Evolutionary conservation across 768 basidiomycete genomes (phyloP).

Genomic region (Kwoniella botswanensis): DNA sequence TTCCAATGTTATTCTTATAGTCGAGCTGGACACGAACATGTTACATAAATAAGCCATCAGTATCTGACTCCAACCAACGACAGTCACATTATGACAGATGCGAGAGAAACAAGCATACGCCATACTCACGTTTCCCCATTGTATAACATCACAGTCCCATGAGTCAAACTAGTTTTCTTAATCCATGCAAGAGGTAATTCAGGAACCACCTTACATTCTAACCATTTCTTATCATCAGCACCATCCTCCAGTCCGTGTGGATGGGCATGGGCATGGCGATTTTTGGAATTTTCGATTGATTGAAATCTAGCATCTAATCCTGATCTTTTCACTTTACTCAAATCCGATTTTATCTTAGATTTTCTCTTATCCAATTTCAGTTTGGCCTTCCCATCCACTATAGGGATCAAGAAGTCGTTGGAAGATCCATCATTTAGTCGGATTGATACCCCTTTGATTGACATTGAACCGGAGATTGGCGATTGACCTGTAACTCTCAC

Average conservation of each 20-base stretch:
- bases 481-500: slow-evolving; percentile 74
- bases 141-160: slow-evolving; percentile 93
- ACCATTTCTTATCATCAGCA: slow-evolving; percentile 59
- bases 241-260: slow-evolving; percentile 26
- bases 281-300: not conserved
- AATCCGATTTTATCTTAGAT: slow-evolving; percentile 70
- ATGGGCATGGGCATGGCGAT: not conserved
- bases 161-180: slow-evolving; percentile 83
- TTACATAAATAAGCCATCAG: not conserved
- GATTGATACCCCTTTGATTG: slow-evolving; percentile 76
- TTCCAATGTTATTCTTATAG: slow-evolving; percentile 82
- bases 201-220: slow-evolving; percentile 82
- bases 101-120: not conserved
- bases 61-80: no score
- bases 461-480: slow-evolving; percentile 68
- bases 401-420: slow-evolving; percentile 76
- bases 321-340: slow-evolving; percentile 71
- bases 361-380: slow-evolving; percentile 61
- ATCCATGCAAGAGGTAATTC: slow-evolving; percentile 88
- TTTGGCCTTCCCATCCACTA: slow-evolving; percentile 74
- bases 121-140: slow-evolving; percentile 81
- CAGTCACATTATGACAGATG: not conserved
- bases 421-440: slow-evolving; percentile 74
- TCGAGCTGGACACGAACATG: slow-evolving; percentile 65
- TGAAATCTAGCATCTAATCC: slow-evolving; percentile 70